These are phyloP conservation scores for Penstemon barbatus DNA, from an alignment of 257 asterid genomes.

Conservation along the genomic window DNA sequence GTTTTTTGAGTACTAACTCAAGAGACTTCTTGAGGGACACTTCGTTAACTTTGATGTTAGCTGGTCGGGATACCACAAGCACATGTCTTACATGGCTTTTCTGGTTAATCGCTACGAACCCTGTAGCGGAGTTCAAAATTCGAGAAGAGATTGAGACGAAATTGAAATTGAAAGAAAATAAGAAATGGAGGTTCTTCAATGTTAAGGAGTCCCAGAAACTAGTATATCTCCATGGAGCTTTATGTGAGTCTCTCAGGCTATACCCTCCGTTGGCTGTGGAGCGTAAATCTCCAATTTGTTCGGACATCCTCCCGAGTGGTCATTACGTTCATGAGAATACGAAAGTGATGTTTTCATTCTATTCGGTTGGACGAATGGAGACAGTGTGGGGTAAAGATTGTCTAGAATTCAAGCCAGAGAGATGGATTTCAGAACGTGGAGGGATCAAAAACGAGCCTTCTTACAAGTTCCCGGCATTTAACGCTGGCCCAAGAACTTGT, in stretches of 20 bases:
- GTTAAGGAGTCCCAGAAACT: constrained; percentile 34
- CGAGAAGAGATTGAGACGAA: constrained; percentile 35
- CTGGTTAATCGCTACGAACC: constrained; percentile 39
- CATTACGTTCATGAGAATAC: neutral
- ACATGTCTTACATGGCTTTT: constrained; percentile 50
- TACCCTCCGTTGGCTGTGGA: constrained; percentile 44
- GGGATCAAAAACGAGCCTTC: constrained; percentile 40
- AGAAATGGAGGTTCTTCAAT: constrained; percentile 27
- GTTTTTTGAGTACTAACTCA: neutral
- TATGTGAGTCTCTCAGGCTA: constrained; percentile 45
- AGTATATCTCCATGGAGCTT: constrained; percentile 47
- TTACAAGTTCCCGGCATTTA: constrained; percentile 47
- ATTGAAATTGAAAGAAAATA: constrained; percentile 5
- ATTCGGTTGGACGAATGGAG: constrained; percentile 48
- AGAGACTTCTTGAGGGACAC: constrained; percentile 36
- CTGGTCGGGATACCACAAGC: constrained; percentile 52
- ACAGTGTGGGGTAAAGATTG: constrained; percentile 50
- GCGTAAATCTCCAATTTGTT: constrained; percentile 30
- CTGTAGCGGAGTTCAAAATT: constrained; percentile 32
- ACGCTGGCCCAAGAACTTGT: constrained; percentile 48
- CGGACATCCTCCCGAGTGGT: constrained; percentile 42
- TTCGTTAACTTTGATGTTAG: constrained; percentile 37
- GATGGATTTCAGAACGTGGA: constrained; percentile 38
- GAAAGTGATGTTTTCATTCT: constrained; percentile 32
- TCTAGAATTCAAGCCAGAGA: constrained; percentile 49